These are phyloP conservation scores for Petunia axillaris DNA, from an alignment of 257 asterid genomes.

Conservation along the genomic window DNA sequence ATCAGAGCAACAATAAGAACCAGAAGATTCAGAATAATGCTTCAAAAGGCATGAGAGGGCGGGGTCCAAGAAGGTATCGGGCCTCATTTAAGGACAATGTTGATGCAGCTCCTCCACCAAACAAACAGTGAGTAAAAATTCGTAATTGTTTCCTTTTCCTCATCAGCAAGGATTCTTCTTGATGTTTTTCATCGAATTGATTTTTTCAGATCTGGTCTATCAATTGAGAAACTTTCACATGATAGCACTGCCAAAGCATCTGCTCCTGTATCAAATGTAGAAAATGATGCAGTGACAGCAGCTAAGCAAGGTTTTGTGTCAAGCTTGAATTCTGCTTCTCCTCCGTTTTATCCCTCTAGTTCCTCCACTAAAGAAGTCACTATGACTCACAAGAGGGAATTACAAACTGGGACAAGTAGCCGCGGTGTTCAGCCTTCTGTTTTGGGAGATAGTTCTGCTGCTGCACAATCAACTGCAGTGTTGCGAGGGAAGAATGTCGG, in stretches of 20 bases:
- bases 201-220: slow-evolving; percentile 59
- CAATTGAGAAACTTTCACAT: slow-evolving; percentile 53
- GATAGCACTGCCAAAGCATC: slow-evolving; percentile 49
- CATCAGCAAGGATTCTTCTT: slow-evolving; percentile 7
- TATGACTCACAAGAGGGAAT: slow-evolving; percentile 53
- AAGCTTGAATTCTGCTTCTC: slow-evolving; percentile 87
- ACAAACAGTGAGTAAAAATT: slow-evolving; percentile 65
- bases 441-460: slow-evolving; percentile 42
- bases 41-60: slow-evolving; percentile 73
- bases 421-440: slow-evolving; percentile 53
- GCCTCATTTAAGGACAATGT: slow-evolving; percentile 57
- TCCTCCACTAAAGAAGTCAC: slow-evolving; percentile 67
- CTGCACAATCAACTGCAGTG: slow-evolving; percentile 45
- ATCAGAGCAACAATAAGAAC: slow-evolving; percentile 40
- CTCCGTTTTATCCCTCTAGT: slow-evolving; percentile 96
- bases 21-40: slow-evolving; percentile 47
- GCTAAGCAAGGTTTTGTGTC: slow-evolving; percentile 71
- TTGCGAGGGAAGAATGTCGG: slow-evolving; percentile 60
- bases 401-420: slow-evolving; percentile 48
- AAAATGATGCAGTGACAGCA: slow-evolving; percentile 47
- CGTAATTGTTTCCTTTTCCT: not conserved
- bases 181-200: not conserved
- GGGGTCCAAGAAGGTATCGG: slow-evolving; percentile 91
- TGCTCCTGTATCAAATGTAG: slow-evolving; percentile 52
- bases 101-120: slow-evolving; percentile 47